These are phyloP conservation scores for Spiromastix sp. DNA, from an alignment of 2,329 filamentous ascomycete genomes.

Conservation along the genomic window DNA sequence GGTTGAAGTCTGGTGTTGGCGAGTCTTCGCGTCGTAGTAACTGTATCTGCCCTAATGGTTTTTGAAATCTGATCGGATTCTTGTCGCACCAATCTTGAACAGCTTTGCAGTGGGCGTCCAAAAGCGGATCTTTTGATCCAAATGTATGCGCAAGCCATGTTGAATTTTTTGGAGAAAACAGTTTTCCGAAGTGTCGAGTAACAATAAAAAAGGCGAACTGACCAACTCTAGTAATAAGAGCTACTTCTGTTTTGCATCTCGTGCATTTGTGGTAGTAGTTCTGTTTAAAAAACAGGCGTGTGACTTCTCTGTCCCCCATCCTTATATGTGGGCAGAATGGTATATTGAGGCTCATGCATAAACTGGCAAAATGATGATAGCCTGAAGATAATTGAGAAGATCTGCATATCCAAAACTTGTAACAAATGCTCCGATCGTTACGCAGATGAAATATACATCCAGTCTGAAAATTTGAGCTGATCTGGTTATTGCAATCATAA, in stretches of 20 bases:
- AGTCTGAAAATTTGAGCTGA: background rate
- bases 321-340: conserved; percentile 4
- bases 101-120: conserved; percentile 3
- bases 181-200: background rate
- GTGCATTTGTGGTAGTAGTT: background rate
- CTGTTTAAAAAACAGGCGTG: background rate
- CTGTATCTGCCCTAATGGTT: conserved; percentile 1
- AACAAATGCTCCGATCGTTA: background rate
- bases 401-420: background rate
- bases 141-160: conserved; percentile 4
- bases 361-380: background rate
- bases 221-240: background rate
- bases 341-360: conserved; percentile 3
- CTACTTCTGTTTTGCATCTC: conserved; percentile 3
- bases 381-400: background rate
- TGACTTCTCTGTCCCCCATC: background rate
- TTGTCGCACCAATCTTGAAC: background rate
- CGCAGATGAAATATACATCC: background rate
- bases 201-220: background rate
- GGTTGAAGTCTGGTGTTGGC: conserved; percentile 1
- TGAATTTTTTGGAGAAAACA: conserved; percentile 1
- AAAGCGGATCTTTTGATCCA: conserved; percentile 2
- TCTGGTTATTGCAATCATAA: background rate
- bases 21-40: conserved; percentile 1
- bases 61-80: conserved; percentile 1